Evolutionary conservation across 1,284 basidiomycete species (phyloP), one percentile per base, ranked within the genome.

Genomic region (Volvariella surrecta): DNA sequence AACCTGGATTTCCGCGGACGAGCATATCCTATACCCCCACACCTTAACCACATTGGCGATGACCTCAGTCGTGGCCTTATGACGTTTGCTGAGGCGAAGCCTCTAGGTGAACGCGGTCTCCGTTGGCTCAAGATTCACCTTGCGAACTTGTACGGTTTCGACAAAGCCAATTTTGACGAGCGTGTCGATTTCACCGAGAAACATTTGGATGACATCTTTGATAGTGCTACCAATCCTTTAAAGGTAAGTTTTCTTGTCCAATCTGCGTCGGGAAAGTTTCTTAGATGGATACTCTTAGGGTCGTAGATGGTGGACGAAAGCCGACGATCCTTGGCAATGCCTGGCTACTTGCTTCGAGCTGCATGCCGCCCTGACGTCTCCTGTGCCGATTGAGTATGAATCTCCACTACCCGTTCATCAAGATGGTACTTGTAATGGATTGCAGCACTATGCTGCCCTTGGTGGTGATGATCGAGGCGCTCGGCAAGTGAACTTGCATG

Each of bases 1-100:
- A 98, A 97, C 63, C 73, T 99, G 57, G 96, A 99, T 63, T 99
- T 99, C 77, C 82, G 95, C 50, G 96, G 96, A 3, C 84, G 95
- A 43, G 93, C 95, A 0, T 99, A 99, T 59, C 95, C 96, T 2
- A 85, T 98, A 42, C 94, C 96, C 0, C 92, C 95, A 1, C 91
- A 98, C 67, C 70, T 99, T 48, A 94, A 87, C 56, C 96, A 99
- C 56, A 89, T 98, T 43, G 95, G 95, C 16, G 90, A 99, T 60
- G 95, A 99, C 59, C 71, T 99, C 13, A 88, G 85, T 52, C 84
- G 95, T 59, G 90, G 94, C 9, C 67, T 99, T 41, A 71, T 99
- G 24, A 77, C 75, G 42, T 99, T 99, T 50, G 89, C 77, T 3
- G 86, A 89, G 42, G 66, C 73, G 37, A 89, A 88, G 59, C 82